A percentile compares a stretch with the other conserved stretches of the same genome.
Conservation (phyloP, 768 basidiomycete genomes). For the Suillus weaverae region DNA sequence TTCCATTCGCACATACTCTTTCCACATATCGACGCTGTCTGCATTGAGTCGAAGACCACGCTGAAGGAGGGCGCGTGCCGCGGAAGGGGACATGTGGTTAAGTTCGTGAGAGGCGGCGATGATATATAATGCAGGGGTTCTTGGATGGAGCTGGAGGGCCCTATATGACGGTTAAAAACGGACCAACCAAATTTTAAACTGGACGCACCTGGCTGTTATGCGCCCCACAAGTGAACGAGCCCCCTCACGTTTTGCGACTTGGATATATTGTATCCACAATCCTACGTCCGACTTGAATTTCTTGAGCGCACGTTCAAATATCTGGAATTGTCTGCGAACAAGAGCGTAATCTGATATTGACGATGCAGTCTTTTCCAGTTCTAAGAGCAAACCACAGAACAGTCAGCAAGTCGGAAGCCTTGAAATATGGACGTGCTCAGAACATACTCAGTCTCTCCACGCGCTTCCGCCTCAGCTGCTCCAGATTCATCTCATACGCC, state of each 20-base stretch:
- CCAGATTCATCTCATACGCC: constrained; percentile 89
- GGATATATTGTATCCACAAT: constrained; percentile 88
- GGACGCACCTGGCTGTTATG: constrained; percentile 73
- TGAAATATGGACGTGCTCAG: constrained; percentile 8
- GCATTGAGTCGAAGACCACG: constrained; percentile 80
- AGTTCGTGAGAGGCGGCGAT: constrained; percentile 84
- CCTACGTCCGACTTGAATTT: constrained; percentile 87
- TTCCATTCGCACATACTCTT: constrained; percentile 90
- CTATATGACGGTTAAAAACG: constrained; percentile 37
- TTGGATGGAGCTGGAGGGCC: constrained; percentile 86
- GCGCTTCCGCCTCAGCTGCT: constrained; percentile 76
- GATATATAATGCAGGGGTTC: constrained; percentile 75
- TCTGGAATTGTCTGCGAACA: constrained; percentile 81
- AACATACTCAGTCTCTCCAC: constrained; percentile 67
- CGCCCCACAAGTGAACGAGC: constrained; percentile 79
- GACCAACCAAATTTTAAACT: not conserved
- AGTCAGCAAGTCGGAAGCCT: not conserved
- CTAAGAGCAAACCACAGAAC: constrained; percentile 18
- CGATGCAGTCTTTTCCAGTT: constrained; percentile 38
- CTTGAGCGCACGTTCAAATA: constrained; percentile 86
- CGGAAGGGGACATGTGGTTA: constrained; percentile 66
- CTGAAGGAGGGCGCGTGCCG: constrained; percentile 81
- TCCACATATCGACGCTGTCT: constrained; percentile 78
- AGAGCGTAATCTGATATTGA: constrained; percentile 85
- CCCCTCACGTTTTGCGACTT: constrained; percentile 77